phyloP scores from a whole-genome alignment of 2,329 filamentous ascomycete genomes.

The Fusarium decemcellulare region DNA sequence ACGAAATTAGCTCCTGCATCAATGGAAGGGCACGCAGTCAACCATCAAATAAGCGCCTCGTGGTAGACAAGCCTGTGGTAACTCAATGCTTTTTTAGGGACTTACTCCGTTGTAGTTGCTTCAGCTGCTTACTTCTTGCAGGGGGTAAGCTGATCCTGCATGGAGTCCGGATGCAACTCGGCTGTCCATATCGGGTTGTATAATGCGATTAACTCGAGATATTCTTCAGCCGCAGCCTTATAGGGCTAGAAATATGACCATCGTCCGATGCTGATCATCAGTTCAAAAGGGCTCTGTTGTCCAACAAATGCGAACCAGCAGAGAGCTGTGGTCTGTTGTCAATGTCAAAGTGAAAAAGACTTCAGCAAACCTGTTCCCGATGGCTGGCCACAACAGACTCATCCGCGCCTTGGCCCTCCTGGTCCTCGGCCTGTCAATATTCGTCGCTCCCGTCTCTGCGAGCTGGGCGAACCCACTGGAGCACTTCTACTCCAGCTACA shows the following conservation, averaged over 20 bases:
- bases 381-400: conserved; percentile 3
- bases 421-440: background rate
- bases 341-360: background rate
- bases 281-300: background rate
- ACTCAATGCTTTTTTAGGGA: background rate
- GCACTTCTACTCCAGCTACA: conserved; percentile 7
- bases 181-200: background rate
- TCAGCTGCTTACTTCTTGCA: conserved; percentile 5
- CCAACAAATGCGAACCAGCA: background rate
- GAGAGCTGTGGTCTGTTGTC: too few species aligned
- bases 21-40: background rate
- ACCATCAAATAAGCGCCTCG: background rate
- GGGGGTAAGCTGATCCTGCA: background rate
- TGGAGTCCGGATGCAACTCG: too few species aligned
- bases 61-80: background rate
- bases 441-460: conserved; percentile 6
- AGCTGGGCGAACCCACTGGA: conserved; percentile 12
- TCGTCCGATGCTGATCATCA: background rate
- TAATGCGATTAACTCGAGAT: background rate
- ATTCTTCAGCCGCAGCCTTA: background rate
- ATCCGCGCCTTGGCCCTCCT: background rate
- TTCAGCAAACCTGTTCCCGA: background rate
- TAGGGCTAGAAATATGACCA: background rate
- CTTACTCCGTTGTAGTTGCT: background rate
- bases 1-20: background rate